Evolutionary conservation across 352 stramenopile genomes (phyloP).

Genomic region (Globisporangium sylvaticum): DNA sequence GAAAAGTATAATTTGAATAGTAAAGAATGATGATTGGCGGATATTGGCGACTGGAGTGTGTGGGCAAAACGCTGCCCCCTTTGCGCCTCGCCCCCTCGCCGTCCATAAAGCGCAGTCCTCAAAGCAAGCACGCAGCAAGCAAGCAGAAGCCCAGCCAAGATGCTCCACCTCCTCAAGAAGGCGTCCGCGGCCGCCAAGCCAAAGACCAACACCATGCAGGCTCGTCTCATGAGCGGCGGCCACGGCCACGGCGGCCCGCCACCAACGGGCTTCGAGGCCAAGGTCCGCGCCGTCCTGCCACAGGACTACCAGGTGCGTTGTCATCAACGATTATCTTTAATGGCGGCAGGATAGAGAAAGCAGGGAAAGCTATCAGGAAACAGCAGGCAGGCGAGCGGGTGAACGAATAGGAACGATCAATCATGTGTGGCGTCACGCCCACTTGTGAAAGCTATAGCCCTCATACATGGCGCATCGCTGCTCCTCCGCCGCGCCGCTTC

Average conservation of each 20-base stretch:
- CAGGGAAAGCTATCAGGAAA: not conserved
- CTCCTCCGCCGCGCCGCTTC: too few relatives aligned
- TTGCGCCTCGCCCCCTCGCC: not conserved
- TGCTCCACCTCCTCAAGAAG: conserved; percentile 81
- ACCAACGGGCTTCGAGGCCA: conserved; percentile 76
- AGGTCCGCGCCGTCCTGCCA: conserved; percentile 80
- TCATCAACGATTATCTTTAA: not conserved
- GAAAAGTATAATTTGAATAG: not conserved
- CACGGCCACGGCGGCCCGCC: conserved; percentile 55
- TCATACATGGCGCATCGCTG: not conserved
- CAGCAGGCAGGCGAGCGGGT: not conserved
- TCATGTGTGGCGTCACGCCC: not conserved
- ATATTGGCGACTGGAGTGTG: conserved; percentile 14
- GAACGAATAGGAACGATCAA: not conserved
- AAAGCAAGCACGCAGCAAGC: conserved; percentile 8
- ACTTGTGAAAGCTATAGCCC: not conserved
- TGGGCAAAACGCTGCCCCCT: conserved; percentile 13
- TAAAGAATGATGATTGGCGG: not conserved
- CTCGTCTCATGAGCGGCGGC: conserved; percentile 68
- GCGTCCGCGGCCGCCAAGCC: conserved; percentile 47
- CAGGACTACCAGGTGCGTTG: conserved; percentile 80
- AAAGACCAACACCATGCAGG: conserved; percentile 47
- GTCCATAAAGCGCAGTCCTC: conserved; percentile 5
- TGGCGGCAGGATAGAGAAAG: not conserved
- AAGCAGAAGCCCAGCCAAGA: conserved; percentile 21